phyloP scores from a whole-genome alignment of 2,329 filamentous ascomycete species.

The Thelonectria blattea region DNA sequence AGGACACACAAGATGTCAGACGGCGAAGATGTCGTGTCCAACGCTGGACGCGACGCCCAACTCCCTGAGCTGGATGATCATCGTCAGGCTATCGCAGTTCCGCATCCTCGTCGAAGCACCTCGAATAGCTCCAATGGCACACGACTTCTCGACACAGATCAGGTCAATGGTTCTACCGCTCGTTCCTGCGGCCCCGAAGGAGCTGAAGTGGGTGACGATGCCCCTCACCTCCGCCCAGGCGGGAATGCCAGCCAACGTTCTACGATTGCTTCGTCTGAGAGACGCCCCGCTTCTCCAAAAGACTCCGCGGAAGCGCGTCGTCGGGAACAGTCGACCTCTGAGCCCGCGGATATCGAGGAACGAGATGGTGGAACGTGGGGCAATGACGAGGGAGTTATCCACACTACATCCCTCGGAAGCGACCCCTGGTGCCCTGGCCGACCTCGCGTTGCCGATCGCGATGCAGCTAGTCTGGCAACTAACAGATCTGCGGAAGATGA shows the following conservation, averaged over 20 bases:
- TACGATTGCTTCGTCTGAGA: constrained; percentile 63
- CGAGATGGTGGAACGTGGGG: no score
- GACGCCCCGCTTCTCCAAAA: constrained; percentile 83
- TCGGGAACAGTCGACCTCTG: constrained; percentile 66
- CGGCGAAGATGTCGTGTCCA: constrained; percentile 63
- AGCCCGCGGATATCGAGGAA: no score
- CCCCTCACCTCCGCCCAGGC: constrained; percentile 55
- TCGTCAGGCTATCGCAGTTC: constrained; percentile 69
- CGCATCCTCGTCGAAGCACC: constrained; percentile 71
- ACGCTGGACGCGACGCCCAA: constrained; percentile 74
- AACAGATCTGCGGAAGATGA: constrained; percentile 82
- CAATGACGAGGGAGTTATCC: constrained; percentile 64
- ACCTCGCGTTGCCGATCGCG: constrained; percentile 64
- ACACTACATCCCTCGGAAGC: constrained; percentile 74
- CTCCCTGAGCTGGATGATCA: constrained; percentile 89
- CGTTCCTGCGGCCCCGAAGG: constrained; percentile 83
- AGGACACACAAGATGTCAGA: no score
- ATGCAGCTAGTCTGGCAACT: constrained; percentile 65
- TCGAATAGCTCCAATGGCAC: constrained; percentile 72
- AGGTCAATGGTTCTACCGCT: constrained; percentile 43
- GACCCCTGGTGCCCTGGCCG: constrained; percentile 64
- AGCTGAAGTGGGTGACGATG: constrained; percentile 77
- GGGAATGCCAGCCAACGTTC: constrained; percentile 57
- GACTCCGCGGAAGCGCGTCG: constrained; percentile 94
- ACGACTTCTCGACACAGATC: constrained; percentile 51